Evolutionary conservation across 1,284 basidiomycete species (phyloP), one percentile per base, ranked within the genome.

Genomic region (Pseudozyma hubeiensis): DNA sequence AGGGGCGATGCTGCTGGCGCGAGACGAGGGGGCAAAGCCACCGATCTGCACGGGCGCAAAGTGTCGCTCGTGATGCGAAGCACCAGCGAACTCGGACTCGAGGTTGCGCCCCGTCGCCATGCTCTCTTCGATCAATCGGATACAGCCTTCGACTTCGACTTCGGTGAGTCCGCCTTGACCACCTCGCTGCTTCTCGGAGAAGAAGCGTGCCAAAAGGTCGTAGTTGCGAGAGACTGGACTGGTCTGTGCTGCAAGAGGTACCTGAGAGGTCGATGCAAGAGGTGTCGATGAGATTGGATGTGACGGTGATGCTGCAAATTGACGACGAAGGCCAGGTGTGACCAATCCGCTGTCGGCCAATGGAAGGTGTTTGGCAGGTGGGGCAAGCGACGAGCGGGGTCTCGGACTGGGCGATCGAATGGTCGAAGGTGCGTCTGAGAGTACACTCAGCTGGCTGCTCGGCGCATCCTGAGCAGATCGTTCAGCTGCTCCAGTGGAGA

Each of bases 201-300:
- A 79, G 69, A 79, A 79, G 44, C 76, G 75, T 5, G 78, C 72
- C 0, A 79, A 69, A 39, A 79, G 57, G 29, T 69, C 72, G 55
- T 78, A 79, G 58, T 78, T 79, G 47, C 76, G 75, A n/a, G 73
- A 66, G 34, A 78, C 67, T 0, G 72, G 72, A 19, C 72, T 75
- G 1, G 60, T 70, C 46, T 70, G 64, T n/a, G 54, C 48, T 13
- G 60, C 4, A 9, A 2, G 47, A 17, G 64, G 54, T 19, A 43
- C 46, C 35, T 48, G 51, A 1, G 61, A 59, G 41, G 57, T 53
- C n/a, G 64, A 63, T 3, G 64, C 55, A 16, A 30, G 31, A 16
- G 64, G 46, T 7, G 69, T 67, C 2, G 69, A 45, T 13, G 46
- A 24, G 11, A 46, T 24, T 1, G 34, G 14, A 2, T 33, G 45